Base-by-base conservation (phyloP, 495 filamentous ascomycete genomes). In the Xeromyces bisporus region DNA sequence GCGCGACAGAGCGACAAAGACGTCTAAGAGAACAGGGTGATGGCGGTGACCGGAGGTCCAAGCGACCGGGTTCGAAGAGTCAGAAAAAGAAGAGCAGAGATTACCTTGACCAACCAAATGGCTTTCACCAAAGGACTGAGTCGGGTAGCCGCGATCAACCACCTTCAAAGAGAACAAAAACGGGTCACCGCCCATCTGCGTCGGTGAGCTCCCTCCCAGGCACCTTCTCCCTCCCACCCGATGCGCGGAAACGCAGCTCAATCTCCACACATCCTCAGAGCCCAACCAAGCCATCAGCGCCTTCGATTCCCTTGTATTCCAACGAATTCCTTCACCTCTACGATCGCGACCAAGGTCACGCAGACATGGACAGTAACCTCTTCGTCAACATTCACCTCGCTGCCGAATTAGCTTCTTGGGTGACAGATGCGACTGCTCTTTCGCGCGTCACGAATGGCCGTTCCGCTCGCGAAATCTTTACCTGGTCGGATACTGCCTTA, bases 131-230 rank as follows among this genome's bases (percentile, higher is more conserved):
- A 46, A 44, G 71, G 43, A 50, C 62, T 43, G 52, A 76, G 48
- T 58, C 69, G 48, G 38, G 36, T 26, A 33, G 39, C 3, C 59
- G 69, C 20, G 77, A 79, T 39, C 66, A 65, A 28, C 69, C 62
- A 5, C 66, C 69, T 10, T 40, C 62, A 4, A 94, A 92, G 48
- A 81, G 77, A 41, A 41, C 75, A 0, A 93, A 92, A 47, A 78
- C 63, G 8, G 69, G 60, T 30, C 86, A 93, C 55, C 75, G 73
- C 24, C 45, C 73, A 3, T 80, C 69, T 5, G 67, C 69, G 24
- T 92, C 85, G 0, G 55, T 79, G 35, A 71, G 66, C 36, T 73
- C 68, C n/a, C 59, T 65, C 17, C 50, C 62, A 6, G 54, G 40
- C 58, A 38, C 36, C 26, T 50, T 51, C 15, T 38, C 43, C 17